A percentile compares a stretch with the other conserved stretches of the same genome.
phyloP scores from a whole-genome alignment of 2,329 filamentous ascomycete species.

The Chrysosphaeria jannelii region DNA sequence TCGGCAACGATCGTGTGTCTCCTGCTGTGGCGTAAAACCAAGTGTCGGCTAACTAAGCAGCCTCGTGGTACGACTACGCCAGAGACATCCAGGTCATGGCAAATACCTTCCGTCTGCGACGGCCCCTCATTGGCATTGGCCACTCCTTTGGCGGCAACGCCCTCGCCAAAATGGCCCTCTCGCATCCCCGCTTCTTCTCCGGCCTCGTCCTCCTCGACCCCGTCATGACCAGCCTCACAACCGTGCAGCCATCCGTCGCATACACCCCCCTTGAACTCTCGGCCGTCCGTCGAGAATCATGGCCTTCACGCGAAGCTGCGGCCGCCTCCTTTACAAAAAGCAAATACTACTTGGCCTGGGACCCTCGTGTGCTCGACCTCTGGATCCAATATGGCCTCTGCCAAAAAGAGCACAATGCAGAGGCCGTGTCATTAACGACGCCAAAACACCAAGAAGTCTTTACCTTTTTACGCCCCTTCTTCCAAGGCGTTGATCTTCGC shows the following conservation, averaged over 20 bases:
- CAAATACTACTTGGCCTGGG: slow-evolving; percentile 60
- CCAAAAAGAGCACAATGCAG: slow-evolving; percentile 5
- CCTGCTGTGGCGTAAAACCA: slow-evolving; percentile 1
- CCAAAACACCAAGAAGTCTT: slow-evolving; percentile 73
- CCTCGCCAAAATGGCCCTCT: slow-evolving; percentile 37
- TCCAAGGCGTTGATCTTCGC: slow-evolving; percentile 12
- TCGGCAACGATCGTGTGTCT: slow-evolving; percentile 57
- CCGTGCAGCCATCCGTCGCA: slow-evolving; percentile 10
- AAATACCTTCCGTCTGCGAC: slow-evolving; percentile 65
- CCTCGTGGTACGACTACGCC: slow-evolving; percentile 61
- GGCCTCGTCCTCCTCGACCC: slow-evolving; percentile 60
- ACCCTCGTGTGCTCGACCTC: slow-evolving; percentile 43
- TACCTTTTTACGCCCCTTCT: slow-evolving; percentile 37
- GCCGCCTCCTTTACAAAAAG: slow-evolving; percentile 31
- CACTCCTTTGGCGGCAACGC: slow-evolving; percentile 69
- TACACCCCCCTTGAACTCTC: slow-evolving; percentile 21
- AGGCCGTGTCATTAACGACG: slow-evolving; percentile 35
- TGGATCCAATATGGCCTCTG: slow-evolving; percentile 50
- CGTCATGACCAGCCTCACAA: slow-evolving; percentile 41
- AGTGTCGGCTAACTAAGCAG: slow-evolving; percentile 14
- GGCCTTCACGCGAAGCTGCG: slow-evolving; percentile 48
- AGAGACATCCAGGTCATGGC: slow-evolving; percentile 63
- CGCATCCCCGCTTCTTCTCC: slow-evolving; percentile 56
- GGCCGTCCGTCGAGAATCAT: slow-evolving; percentile 43
- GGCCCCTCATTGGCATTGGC: slow-evolving; percentile 56